Percentiles rank a stretch among this genome's conserved stretches.
These are phyloP conservation scores for Penium margaritaceum DNA, from an alignment of 139 green algal species.

Conservation along the genomic window DNA sequence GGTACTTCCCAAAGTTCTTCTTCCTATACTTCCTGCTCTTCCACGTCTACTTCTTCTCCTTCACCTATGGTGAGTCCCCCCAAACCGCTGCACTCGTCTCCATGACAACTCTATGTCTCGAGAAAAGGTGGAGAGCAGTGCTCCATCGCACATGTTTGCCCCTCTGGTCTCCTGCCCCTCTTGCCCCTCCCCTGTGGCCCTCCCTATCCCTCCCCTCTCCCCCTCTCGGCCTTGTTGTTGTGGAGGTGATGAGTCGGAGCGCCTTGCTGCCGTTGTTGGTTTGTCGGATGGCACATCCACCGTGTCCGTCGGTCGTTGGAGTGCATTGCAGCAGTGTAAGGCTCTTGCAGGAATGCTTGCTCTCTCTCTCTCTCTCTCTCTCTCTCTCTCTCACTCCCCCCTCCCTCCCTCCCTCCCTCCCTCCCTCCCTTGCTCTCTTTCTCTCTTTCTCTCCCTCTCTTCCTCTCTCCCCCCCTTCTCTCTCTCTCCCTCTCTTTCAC, in stretches of 20 bases:
- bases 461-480: background rate
- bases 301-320: no score
- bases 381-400: background rate
- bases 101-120: no score
- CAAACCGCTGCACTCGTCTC: background rate
- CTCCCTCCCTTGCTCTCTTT: background rate
- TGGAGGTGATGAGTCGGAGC: background rate
- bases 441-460: background rate
- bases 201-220: no score
- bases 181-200: background rate
- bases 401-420: background rate
- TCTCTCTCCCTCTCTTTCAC: no score
- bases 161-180: background rate
- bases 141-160: background rate
- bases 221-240: no score
- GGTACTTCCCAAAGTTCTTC: conserved; percentile 48
- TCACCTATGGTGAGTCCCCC: conserved; percentile 38
- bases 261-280: background rate
- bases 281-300: background rate
- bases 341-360: background rate
- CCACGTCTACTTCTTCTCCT: conserved; percentile 53
- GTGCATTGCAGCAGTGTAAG: no score
- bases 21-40: conserved; percentile 50
- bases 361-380: background rate
- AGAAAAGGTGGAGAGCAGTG: no score